A percentile compares a stretch with the other conserved stretches of the same genome.
phyloP scores from a whole-genome alignment of 179 eudicot species.

The Heliamphora pulchella region DNA sequence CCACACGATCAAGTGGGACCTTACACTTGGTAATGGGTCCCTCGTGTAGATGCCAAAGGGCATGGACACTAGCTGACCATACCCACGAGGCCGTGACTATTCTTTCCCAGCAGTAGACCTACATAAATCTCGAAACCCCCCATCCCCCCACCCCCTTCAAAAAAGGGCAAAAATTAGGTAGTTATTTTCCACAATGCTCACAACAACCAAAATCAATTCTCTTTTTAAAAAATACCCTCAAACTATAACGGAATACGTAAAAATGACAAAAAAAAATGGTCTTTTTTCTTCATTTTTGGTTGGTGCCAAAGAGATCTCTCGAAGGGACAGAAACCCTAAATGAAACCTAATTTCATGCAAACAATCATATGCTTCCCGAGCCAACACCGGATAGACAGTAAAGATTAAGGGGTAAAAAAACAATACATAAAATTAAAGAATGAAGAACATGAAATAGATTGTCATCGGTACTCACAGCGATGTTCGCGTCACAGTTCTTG shows the following conservation, averaged over 20 bases:
- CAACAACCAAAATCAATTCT: neutral
- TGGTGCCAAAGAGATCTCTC: neutral
- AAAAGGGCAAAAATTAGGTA: too few species aligned
- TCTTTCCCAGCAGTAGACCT: too few species aligned
- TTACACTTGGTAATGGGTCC: too few species aligned
- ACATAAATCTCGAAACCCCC: too few species aligned
- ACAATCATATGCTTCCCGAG: neutral
- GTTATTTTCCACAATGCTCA: neutral
- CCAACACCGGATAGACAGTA: neutral
- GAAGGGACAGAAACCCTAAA: neutral
- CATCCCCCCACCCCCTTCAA: neutral
- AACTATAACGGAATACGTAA: too few species aligned
- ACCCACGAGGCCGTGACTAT: too few species aligned
- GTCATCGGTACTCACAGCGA: constrained; percentile 18
- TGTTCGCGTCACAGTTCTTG: constrained; percentile 9
- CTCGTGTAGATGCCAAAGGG: too few species aligned
- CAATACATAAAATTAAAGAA: neutral
- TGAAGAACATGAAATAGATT: neutral
- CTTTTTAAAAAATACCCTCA: neutral
- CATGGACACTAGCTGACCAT: too few species aligned
- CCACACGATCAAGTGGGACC: too few species aligned
- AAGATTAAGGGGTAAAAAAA: neutral
- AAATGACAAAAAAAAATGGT: neutral
- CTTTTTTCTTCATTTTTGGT: neutral
- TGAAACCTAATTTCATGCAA: neutral